Percentiles rank a stretch among this genome's conserved stretches.
Conservation (phyloP, 441 rosid species). For the Bocquillonia castaneifolia region DNA sequence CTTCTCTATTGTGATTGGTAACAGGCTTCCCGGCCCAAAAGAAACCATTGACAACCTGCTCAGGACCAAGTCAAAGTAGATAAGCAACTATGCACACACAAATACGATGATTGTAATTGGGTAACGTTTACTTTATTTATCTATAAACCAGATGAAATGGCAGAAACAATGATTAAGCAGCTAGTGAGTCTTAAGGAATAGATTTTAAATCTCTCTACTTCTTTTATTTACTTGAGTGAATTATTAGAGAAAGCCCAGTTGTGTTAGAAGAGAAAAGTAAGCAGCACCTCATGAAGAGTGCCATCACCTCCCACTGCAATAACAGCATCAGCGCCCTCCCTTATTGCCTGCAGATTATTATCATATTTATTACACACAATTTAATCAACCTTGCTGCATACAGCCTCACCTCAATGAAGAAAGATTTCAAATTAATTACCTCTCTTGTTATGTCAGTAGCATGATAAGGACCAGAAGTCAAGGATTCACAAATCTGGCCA, state of each 20-base stretch:
- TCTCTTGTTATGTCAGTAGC: conserved; percentile 92
- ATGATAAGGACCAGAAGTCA: conserved; percentile 92
- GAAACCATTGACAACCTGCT: conserved; percentile 93
- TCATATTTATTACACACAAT: conserved; percentile 16
- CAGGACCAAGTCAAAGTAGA: conserved; percentile 17
- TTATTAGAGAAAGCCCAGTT: neutral
- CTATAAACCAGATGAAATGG: neutral
- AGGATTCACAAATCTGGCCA: conserved; percentile 67
- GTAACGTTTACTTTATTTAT: neutral
- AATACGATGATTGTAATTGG: neutral
- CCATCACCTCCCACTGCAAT: conserved; percentile 99
- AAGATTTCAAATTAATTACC: conserved; percentile 37
- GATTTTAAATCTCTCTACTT: neutral
- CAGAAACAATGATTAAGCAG: neutral
- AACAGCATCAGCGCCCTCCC: conserved; percentile 92
- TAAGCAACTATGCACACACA: neutral
- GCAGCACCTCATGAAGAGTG: conserved; percentile 82
- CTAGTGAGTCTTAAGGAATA: neutral
- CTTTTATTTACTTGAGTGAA: neutral
- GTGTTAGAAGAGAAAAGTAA: conserved; percentile 2
- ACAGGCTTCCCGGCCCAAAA: conserved; percentile 80
- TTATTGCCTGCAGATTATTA: conserved; percentile 57
- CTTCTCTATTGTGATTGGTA: conserved; percentile 40
- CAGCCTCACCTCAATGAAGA: conserved; percentile 10
- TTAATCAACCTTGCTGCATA: neutral